A percentile compares a stretch with the other conserved stretches of the same genome.
Evolutionary conservation across 495 filamentous ascomycete species (phyloP).

Genomic region (Daldinia decipiens): DNA sequence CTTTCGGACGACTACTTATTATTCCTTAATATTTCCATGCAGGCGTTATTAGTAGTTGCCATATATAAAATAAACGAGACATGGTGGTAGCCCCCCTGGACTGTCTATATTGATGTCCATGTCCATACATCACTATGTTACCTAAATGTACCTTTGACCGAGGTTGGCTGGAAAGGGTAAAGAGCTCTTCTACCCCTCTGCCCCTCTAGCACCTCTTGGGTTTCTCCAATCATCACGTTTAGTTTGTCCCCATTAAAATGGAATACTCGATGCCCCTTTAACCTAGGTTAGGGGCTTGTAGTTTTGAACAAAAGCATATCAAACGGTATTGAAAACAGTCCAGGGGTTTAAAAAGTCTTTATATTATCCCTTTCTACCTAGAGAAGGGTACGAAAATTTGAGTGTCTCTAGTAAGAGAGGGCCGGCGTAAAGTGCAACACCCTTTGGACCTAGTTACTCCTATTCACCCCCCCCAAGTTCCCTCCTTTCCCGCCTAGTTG

Average conservation of each 20-base stretch:
- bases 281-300: background rate
- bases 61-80: background rate
- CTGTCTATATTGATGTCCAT: background rate
- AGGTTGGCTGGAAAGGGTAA: constrained; percentile 36
- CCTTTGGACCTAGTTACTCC: constrained; percentile 9
- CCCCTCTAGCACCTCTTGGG: background rate
- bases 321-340: background rate
- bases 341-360: background rate
- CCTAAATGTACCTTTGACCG: constrained; percentile 10
- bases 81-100: no score
- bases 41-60: background rate
- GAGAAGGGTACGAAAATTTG: background rate
- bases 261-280: background rate
- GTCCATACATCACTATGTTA: background rate
- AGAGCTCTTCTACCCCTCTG: constrained; percentile 7
- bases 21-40: background rate
- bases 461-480: background rate
- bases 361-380: background rate
- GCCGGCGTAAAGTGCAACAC: background rate
- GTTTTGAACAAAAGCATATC: background rate
- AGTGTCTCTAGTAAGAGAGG: constrained; percentile 1
- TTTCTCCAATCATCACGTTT: background rate
- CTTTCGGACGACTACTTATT: constrained; percentile 2
- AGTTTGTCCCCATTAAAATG: background rate
- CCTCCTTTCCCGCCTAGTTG: background rate